Evolutionary conservation across 1,284 basidiomycete species (phyloP).

Genomic region (Porodaedalea pini): DNA sequence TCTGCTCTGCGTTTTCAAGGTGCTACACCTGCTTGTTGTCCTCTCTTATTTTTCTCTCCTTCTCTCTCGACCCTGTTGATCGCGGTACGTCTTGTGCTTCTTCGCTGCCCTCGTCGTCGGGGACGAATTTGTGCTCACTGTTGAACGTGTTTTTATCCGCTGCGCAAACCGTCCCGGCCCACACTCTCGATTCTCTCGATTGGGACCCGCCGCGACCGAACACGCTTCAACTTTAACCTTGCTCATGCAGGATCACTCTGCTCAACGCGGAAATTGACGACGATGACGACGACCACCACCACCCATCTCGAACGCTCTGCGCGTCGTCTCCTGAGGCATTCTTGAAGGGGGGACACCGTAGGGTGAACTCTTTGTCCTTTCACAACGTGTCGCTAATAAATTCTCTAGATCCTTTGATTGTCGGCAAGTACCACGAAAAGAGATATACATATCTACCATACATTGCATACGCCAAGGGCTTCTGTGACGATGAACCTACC

Average conservation of each 20-base stretch:
- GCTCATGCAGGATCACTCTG: background rate
- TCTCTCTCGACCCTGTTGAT: background rate
- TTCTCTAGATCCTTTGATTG: constrained; percentile 73
- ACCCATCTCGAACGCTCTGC: background rate
- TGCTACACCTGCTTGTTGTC: background rate
- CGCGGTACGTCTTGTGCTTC: background rate
- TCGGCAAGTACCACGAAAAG: constrained; percentile 99
- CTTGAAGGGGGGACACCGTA: constrained; percentile 97
- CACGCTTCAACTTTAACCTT: background rate
- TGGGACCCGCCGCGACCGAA: constrained; percentile 1
- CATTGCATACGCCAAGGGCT: constrained; percentile 99
- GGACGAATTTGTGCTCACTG: background rate
- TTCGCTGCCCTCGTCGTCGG: background rate
- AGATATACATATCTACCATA: constrained; percentile 98
- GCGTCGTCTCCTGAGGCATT: constrained; percentile 75
- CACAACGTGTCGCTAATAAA: constrained; percentile 8
- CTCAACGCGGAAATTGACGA: background rate
- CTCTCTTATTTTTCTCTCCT: background rate
- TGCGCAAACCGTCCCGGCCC: constrained; percentile 1
- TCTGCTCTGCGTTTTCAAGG: constrained; percentile 2
- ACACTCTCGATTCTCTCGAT: background rate
- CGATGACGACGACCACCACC: too few species aligned
- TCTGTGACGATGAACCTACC: constrained; percentile 98
- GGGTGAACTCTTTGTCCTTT: constrained; percentile 28
- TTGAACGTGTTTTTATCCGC: background rate